Evolutionary conservation across 2,329 filamentous ascomycete species (phyloP), one percentile per base, ranked within the genome.

Genomic region (Fusarium sp.): DNA sequence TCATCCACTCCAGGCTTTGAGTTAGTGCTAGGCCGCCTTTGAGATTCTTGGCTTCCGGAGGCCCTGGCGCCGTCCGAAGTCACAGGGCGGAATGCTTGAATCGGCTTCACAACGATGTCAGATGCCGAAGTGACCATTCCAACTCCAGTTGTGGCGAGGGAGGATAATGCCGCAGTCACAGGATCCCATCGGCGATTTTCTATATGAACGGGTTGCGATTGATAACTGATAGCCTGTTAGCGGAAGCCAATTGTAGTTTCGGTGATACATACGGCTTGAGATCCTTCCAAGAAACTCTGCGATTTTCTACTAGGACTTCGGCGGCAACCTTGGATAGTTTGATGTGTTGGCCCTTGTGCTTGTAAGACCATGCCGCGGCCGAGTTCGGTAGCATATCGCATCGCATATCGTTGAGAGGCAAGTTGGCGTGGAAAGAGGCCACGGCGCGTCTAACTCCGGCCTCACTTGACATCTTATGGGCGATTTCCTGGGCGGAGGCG

Each of bases 341-440:
- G 1, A 70, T 42, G 2, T 58, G 26, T 6, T 38, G 64, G 0
- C 60, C 56, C 0, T 47, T 67, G 22, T 43, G 46, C 2, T 71
- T 62, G 15, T 45, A 59, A 0, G 52, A 1, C 70, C 65, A 74
- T 3, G 44, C 57, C 5, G 72, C 70, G 0, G 50, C 33, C 2
- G 34, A 36, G 4, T 70, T 56, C 0, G 40, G 31, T 5, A 74
- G 3, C 0, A 72, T 14, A 8, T 73, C 68, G 14, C 72, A 73
- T 17, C 47, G 58, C 38, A 74, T 64, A 0, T 56, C 45, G 22
- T 62, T 67, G 1, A 74, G 28, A n/a, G 72, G 71, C 2, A 71
- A 13, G 55, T 71, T 69, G 1, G 62, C 63, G 39, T 75, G 71
- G 33, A 74, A 74, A 6, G 64, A 74, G 3, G 59, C 58, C 13